Evolutionary conservation across 1,284 basidiomycete genomes (phyloP).

Genomic region (Athelia psychrophila): DNA sequence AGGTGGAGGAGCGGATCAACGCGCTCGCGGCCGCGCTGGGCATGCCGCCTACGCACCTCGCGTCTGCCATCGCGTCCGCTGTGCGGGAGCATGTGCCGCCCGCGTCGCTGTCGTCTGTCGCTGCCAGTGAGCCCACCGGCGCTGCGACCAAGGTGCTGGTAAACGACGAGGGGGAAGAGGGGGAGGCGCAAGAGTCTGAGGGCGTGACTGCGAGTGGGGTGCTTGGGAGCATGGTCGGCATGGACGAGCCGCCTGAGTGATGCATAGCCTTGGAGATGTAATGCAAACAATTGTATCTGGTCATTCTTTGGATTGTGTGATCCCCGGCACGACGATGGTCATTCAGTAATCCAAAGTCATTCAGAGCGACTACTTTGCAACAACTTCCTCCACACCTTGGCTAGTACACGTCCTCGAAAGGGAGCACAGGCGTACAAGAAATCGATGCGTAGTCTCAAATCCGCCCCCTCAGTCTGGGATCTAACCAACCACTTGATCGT

Average conservation of each 20-base stretch:
- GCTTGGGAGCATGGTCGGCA: neutral
- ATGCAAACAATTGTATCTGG: too few species aligned
- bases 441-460: too few species aligned
- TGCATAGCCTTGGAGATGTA: too few species aligned
- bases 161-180: slow-evolving; percentile 15
- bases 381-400: too few species aligned
- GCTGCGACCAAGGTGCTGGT: slow-evolving; percentile 38
- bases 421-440: too few species aligned
- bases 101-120: slow-evolving; percentile 51
- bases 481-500: too few species aligned
- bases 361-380: too few species aligned
- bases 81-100: slow-evolving; percentile 56
- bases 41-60: slow-evolving; percentile 56
- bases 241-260: slow-evolving; percentile 2
- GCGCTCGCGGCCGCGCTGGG: slow-evolving; percentile 59
- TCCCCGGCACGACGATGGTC: too few species aligned
- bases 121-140: slow-evolving; percentile 34
- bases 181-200: slow-evolving; percentile 8
- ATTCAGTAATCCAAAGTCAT: too few species aligned
- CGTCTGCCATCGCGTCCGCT: slow-evolving; percentile 56
- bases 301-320: too few species aligned
- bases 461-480: too few species aligned
- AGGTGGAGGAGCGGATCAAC: slow-evolving; percentile 54
- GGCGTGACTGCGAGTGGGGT: neutral
- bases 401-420: too few species aligned